These are phyloP conservation scores for Fragaria iinumae DNA, from an alignment of 306 rosid genomes.

Conservation along the genomic window DNA sequence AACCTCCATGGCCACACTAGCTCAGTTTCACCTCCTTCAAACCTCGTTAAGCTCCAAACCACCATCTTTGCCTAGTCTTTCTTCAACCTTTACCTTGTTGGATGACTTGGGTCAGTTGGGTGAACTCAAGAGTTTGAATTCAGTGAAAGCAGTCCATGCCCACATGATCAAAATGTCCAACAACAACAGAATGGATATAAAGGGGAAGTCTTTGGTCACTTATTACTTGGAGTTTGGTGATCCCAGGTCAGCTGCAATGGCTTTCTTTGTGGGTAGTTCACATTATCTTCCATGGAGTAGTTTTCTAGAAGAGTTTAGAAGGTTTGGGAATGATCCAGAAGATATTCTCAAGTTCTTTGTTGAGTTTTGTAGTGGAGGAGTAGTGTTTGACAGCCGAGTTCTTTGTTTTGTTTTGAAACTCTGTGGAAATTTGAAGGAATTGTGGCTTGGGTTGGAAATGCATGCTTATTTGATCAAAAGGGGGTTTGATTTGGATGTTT, in stretches of 20 bases:
- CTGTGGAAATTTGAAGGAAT: constrained; percentile 42
- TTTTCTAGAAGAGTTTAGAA: constrained; percentile 45
- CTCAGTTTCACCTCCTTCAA: constrained; percentile 33
- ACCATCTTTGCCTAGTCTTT: constrained; percentile 27
- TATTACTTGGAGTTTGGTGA: constrained; percentile 57
- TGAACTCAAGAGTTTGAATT: constrained; percentile 42
- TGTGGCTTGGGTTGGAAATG: constrained; percentile 49
- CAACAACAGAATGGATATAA: constrained; percentile 25
- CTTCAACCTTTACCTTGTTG: constrained; percentile 28
- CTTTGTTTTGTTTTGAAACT: constrained; percentile 49
- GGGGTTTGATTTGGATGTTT: constrained; percentile 53
- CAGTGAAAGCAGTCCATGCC: constrained; percentile 52
- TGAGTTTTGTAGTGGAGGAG: constrained; percentile 41
- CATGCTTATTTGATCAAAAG: constrained; percentile 58
- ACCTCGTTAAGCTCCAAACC: constrained; percentile 29
- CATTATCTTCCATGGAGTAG: constrained; percentile 48
- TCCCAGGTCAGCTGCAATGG: constrained; percentile 48
- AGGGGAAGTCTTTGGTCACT: constrained; percentile 41
- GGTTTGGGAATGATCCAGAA: constrained; percentile 44
- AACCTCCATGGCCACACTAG: constrained; percentile 47
- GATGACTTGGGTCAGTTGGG: constrained; percentile 29
- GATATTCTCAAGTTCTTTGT: constrained; percentile 45
- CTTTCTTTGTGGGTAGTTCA: constrained; percentile 49
- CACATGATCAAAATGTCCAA: constrained; percentile 46
- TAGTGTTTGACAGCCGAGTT: constrained; percentile 43